Evolutionary conservation across 305 asterid species (phyloP).

Genomic region (Euphrasia arctica): DNA sequence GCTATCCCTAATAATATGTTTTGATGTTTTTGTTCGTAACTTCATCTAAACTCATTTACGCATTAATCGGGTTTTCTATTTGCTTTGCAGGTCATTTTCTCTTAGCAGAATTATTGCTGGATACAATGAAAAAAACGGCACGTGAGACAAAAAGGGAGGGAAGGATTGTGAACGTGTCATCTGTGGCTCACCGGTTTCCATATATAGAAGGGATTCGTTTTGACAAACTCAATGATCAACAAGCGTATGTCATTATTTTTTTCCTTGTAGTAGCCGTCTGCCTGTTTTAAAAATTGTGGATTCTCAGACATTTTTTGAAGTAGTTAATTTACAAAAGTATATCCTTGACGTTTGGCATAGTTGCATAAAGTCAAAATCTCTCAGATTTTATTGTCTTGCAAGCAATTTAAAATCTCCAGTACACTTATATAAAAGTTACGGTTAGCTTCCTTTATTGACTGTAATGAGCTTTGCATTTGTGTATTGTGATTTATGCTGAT

Average conservation of each 20-base stretch:
- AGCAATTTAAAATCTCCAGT: too few species aligned
- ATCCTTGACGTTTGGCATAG: too few species aligned
- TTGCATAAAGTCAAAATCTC: too few species aligned
- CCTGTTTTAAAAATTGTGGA: not conserved
- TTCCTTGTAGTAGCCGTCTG: too few species aligned
- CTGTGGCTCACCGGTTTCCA: constrained; percentile 52
- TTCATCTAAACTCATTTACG: not conserved
- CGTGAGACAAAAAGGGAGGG: constrained; percentile 54
- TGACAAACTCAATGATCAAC: constrained; percentile 45
- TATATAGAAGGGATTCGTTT: constrained; percentile 60
- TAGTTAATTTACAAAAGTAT: too few species aligned
- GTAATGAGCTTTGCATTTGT: not conserved
- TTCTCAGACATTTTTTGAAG: too few species aligned
- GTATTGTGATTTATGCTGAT: not conserved
- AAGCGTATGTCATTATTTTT: constrained; percentile 41
- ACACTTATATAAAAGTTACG: too few species aligned
- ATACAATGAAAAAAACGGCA: constrained; percentile 56
- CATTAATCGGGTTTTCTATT: not conserved
- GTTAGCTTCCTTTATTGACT: too few species aligned
- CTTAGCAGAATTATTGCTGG: constrained; percentile 48
- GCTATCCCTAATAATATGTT: not conserved
- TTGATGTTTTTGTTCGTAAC: not conserved
- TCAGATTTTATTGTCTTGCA: too few species aligned
- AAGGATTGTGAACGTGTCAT: constrained; percentile 65
- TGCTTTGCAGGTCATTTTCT: constrained; percentile 64